Conservation (phyloP, 306 rosid species). For the Fragaria ananassa region DNA sequence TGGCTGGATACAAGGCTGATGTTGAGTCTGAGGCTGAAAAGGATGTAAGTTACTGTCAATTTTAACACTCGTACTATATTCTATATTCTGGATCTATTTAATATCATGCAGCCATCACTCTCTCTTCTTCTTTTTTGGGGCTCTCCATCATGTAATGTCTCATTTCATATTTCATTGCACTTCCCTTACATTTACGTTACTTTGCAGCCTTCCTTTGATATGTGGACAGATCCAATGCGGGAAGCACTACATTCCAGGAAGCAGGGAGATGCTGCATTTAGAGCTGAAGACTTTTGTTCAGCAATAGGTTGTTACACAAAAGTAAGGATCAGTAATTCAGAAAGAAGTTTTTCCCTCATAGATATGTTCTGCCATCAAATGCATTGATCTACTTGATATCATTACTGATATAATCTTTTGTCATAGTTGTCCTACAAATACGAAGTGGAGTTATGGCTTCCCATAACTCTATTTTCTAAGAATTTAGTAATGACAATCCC, state of each 20-base stretch:
- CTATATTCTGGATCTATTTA: background rate
- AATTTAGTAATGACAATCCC: background rate
- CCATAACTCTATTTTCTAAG: background rate
- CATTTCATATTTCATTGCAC: background rate
- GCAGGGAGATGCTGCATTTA: conserved; percentile 81
- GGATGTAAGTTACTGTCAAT: conserved; percentile 52
- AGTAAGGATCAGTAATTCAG: conserved; percentile 41
- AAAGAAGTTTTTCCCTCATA: background rate
- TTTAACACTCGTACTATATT: background rate
- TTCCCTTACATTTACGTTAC: conserved; percentile 4
- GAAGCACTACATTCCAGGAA: conserved; percentile 76
- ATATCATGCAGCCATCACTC: background rate
- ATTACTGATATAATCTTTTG: background rate
- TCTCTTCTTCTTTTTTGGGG: background rate
- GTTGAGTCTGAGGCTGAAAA: conserved; percentile 84
- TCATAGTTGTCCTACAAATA: background rate
- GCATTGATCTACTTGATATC: background rate
- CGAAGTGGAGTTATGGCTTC: background rate
- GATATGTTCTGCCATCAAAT: background rate
- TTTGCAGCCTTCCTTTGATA: conserved; percentile 83
- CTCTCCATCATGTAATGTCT: background rate
- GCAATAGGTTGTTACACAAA: conserved; percentile 73
- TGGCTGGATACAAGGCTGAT: conserved; percentile 79
- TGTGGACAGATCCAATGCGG: conserved; percentile 92
- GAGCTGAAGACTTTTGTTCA: conserved; percentile 53